Percentiles rank a stretch among this genome's conserved stretches.
These are phyloP conservation scores for Plectosphaerella cucumerina DNA, from an alignment of 2,329 filamentous ascomycete genomes.

Conservation along the genomic window DNA sequence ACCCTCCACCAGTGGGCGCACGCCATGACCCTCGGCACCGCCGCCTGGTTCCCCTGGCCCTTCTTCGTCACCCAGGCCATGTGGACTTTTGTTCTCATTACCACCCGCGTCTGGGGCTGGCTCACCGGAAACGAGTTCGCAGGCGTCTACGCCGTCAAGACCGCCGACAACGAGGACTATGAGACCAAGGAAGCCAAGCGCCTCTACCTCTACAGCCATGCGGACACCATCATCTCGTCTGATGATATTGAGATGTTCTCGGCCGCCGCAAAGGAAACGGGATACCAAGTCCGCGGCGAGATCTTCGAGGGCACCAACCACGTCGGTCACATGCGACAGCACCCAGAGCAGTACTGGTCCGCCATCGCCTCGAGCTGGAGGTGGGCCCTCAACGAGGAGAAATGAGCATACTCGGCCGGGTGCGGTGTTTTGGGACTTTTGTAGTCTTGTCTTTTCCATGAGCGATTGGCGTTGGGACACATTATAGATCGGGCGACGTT, in stretches of 20 bases:
- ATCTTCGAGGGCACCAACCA: conserved; percentile 56
- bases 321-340: conserved; percentile 56
- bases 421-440: too few species aligned
- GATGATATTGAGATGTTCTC: conserved; percentile 53
- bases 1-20: conserved; percentile 47
- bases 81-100: conserved; percentile 38
- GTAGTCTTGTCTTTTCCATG: too few species aligned
- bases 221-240: conserved; percentile 39
- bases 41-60: conserved; percentile 43
- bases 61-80: conserved; percentile 41
- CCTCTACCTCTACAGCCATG: conserved; percentile 9
- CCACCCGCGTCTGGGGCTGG: conserved; percentile 19
- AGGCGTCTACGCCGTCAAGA: conserved; percentile 6
- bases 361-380: conserved; percentile 29
- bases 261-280: conserved; percentile 38
- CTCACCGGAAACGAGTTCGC: conserved; percentile 8
- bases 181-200: conserved; percentile 8
- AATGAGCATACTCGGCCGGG: too few species aligned
- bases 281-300: conserved; percentile 44
- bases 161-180: conserved; percentile 1
- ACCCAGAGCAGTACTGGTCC: conserved; percentile 55
- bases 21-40: conserved; percentile 47
- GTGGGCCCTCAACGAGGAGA: not conserved
- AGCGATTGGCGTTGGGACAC: too few species aligned
- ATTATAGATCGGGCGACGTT: too few species aligned